Evolutionary conservation across 2,329 filamentous ascomycete species (phyloP), one percentile per base, ranked within the genome.

Genomic region (Colletotrichum lini): DNA sequence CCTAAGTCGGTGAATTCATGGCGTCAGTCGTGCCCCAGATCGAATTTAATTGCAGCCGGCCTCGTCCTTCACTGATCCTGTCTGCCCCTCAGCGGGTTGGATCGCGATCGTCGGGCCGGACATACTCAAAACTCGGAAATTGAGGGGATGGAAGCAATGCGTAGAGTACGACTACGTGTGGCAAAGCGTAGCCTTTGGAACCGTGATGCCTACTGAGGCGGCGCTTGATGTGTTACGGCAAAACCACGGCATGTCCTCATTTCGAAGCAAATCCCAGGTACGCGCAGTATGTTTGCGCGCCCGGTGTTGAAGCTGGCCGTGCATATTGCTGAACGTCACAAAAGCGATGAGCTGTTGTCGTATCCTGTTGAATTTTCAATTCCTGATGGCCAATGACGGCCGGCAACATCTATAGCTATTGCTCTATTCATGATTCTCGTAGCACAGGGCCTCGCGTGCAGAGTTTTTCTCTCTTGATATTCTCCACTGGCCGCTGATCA

Each of bases 1-100:
- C 85, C 80, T 80, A 75, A 80, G 79, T 77, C 82, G 84, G 90
- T 87, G 86, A 85, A 87, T 85, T 74, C 74, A 78, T 78, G 83
- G 92, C 91, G 93, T 95, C 93, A 91, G 89, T 92, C 90, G 88
- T 89, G 91, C 90, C 91, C 88, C 89, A 95, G 93, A 94, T 80
- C 73, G 83, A 92, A 84, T 84, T 88, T 87, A 93, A 96, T 96
- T 95, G 92, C 92, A 94, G 85, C 86, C 83, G 86, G 84, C 86
- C 82, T 84, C 83, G 84, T 80, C 79, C 75, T 79, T 75, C 76
- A 63, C 30, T 67, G 67, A 60, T 72, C 68, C 45, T 40, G 16
- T 30, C 58, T 47, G 45, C 26, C 35, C 21, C 35, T 44, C 38
- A 56, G 61, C 65, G 49, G 50, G 52, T 59, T 71, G 47, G 49